Base-by-base conservation (phyloP, 2,329 filamentous ascomycete genomes). In the Clarireedia paspali region DNA sequence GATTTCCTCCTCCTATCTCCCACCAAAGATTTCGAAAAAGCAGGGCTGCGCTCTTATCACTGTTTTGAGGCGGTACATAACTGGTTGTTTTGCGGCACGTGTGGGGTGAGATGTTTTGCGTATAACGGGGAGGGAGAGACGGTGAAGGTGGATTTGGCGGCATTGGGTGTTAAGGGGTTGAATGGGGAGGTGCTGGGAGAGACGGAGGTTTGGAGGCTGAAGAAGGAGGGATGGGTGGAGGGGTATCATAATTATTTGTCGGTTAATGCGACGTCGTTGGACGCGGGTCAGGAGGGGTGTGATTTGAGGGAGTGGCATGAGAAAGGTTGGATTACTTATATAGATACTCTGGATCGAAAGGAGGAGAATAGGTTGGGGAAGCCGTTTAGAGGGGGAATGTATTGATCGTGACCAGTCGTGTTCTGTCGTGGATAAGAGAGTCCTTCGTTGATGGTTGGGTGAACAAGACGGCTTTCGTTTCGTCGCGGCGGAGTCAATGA, bases 1-100 rank as follows among this genome's bases (percentile, higher is more conserved):
- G 75, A 79, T 64, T 80, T 79, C 63, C 63, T 74, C 6, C 70
- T 80, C 9, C 68, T 77, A 2, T 72, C 71, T 2, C 76, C 77
- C 39, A 47, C 9, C 9, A 45, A 30, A 26, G 27, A 27, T 3
- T 10, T 62, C 79, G 2, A 71, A 70, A 17, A 70, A 73, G 54
- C 44, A 36, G 71, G 71, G 12, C 60, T 79, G 2, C 71, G 70
- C n/a, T 70, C 73, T 56, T 79, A 78, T 56, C 66, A 63, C 5
- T 70, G 69, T 55, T 63, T 65, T 53, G 53, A 63, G 2, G 64
- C 67, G 47, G 57, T 53, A 4, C 62, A 67, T 6, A 71, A 72
- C 53, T 78, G 72, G 67, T 72, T 74, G 57, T 79, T 76, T 59
- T 79, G 76, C 65, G 72, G 69, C 50, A 72, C 57, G 0, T 79